Base-by-base conservation (phyloP, 495 filamentous ascomycete genomes). In the Neurospora sp. region DNA sequence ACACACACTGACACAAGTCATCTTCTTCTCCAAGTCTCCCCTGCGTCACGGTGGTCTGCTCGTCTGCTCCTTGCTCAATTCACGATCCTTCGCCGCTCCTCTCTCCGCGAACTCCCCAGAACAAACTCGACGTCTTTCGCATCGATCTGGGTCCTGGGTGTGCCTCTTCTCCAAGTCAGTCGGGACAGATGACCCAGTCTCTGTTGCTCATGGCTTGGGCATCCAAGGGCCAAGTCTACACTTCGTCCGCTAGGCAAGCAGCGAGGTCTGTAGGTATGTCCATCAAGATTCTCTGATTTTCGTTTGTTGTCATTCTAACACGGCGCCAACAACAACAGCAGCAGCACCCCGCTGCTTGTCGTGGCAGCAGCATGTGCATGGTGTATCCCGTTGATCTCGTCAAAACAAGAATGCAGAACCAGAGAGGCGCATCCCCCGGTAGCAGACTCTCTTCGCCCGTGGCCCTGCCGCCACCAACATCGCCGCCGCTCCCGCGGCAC, bases 341-440 rank as follows among this genome's bases (percentile, higher is more conserved):
- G 40, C 40, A 41, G 40, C 4, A 4, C 40, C 40, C 40, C 40
- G 40, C 40, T 41, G 14, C 40, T 14, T 41, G 0, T 42, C 39
- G 10, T 39, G 16, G 41, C 41, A 18, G 44, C 7, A 54, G 10
- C 82, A 96, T 98, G 90, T 27, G 10, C 82, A 96, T 98, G 90
- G 96, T 98, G 44, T 99, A 99, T 82, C 96, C 96, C 37, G 98
- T 99, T 81, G 96, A 98, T 83, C 85, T 99, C 59, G 96, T 98
- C 75, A 99, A 99, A 12, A 5, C 39, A 40, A 40, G 16, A 44
- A 44, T 44, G 6, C 41, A 44, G 82, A 99, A 98, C 84, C 96
- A 98, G 84, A 89, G 96, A 70, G 89, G 88, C 40, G 87, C 86
- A 20, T 87, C 91, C 20, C 93, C 94, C 5, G 96, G 96, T 75